Evolutionary conservation across 441 rosid genomes (phyloP).

Genomic region (Biscutella laevigata): DNA sequence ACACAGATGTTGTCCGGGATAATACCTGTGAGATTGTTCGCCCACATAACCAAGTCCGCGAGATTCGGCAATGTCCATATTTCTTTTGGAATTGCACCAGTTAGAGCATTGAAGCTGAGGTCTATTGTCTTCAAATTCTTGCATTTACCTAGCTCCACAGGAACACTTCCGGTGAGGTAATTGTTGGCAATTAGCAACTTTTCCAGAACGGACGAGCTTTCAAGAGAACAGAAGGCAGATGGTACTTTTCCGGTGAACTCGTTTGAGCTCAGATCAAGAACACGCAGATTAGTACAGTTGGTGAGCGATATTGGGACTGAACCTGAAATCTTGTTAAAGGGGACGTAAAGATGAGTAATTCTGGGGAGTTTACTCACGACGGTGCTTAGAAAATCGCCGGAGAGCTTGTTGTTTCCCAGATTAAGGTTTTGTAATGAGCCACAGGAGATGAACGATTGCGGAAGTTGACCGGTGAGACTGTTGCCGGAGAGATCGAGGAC

Average conservation of each 20-base stretch:
- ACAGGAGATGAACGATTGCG: conserved; percentile 42
- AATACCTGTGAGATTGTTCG: conserved; percentile 66
- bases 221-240: conserved; percentile 44
- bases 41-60: conserved; percentile 78
- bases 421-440: conserved; percentile 48
- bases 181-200: conserved; percentile 64
- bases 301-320: conserved; percentile 55
- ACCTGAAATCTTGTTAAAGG: conserved; percentile 73
- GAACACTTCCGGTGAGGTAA: conserved; percentile 58
- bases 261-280: conserved; percentile 83
- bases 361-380: conserved; percentile 55
- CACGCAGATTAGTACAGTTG: conserved; percentile 51
- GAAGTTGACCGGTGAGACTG: conserved; percentile 57
- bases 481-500: conserved; percentile 73
- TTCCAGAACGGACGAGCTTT: conserved; percentile 36
- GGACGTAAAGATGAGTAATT: conserved; percentile 46
- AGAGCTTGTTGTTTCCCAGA: conserved; percentile 59
- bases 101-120: conserved; percentile 79
- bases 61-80: conserved; percentile 72
- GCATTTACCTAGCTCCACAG: conserved; percentile 64
- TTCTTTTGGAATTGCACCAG: conserved; percentile 52
- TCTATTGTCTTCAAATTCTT: conserved; percentile 60
- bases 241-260: conserved; percentile 55
- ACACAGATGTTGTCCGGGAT: conserved; percentile 74
- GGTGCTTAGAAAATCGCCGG: conserved; percentile 59